phyloP scores from a whole-genome alignment of 2,329 filamentous ascomycete genomes.

The Hymenoscyphus repandus region DNA sequence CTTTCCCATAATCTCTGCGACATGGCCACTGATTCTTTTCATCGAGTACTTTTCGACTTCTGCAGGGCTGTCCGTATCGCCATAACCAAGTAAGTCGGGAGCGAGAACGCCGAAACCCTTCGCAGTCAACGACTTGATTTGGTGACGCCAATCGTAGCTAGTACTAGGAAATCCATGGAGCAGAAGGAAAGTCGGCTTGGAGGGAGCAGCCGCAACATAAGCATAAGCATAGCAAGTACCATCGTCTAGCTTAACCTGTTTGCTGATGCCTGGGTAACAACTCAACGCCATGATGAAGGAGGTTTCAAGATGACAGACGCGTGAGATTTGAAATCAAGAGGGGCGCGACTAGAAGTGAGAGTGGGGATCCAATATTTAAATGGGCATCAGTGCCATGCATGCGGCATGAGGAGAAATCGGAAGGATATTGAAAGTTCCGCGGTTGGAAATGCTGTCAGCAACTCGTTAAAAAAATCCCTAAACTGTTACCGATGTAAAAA shows the following conservation, averaged over 20 bases:
- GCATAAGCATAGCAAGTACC: slow-evolving; percentile 1
- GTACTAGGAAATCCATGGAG: slow-evolving; percentile 40
- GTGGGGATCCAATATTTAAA: no score
- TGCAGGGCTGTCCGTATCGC: slow-evolving; percentile 42
- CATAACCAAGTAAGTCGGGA: slow-evolving; percentile 54
- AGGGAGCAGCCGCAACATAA: slow-evolving; percentile 2
- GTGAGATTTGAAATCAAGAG: no score
- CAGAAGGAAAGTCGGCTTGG: slow-evolving; percentile 34
- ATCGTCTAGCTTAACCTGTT: neutral
- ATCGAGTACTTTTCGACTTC: slow-evolving; percentile 28
- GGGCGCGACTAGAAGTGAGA: no score
- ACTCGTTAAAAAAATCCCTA: no score
- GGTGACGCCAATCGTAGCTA: slow-evolving; percentile 38
- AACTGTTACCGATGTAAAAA: no score
- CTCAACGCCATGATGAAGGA: neutral
- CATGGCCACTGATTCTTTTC: slow-evolving; percentile 28
- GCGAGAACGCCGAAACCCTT: slow-evolving; percentile 43
- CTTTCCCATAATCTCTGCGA: slow-evolving; percentile 31
- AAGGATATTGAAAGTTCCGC: no score
- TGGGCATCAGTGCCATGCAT: no score
- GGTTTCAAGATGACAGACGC: no score
- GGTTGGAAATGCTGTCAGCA: no score
- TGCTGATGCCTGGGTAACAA: neutral
- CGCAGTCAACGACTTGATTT: slow-evolving; percentile 35
- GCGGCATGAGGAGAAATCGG: no score